Base-by-base conservation (phyloP, 208 protist species). In the Angomonas deanei region DNA sequence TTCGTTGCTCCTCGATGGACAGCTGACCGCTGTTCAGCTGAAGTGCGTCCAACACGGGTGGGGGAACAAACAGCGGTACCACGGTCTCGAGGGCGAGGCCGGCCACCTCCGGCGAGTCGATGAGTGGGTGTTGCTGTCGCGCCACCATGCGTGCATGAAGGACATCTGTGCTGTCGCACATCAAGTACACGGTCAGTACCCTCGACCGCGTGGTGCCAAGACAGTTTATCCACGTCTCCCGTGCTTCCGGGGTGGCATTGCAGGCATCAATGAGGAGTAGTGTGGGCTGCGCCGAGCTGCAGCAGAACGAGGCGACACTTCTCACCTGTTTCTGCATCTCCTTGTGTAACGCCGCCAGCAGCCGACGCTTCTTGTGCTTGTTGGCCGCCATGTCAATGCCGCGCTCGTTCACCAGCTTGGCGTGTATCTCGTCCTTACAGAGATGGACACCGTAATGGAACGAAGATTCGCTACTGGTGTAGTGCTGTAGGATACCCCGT, bases 251-350 rank as follows among this genome's bases (percentile, higher is more conserved):
- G 1, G 80, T 84, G 0, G 74, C 78, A 50, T 96, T 79, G 58
- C 89, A 96, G n/a, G 82, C 89, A 55, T 96, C 89, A 4, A 91
- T 54, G 6, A 96, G 53, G 8, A 96, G 60, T 23, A 93, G 54
- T 2, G 70, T 83, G 23, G 52, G 19, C 42, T 48, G 32, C 36
- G 33, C 24, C 13, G 24, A 38, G 42, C 61, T 59, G 1, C 50
- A 47, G 30, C 39, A 66, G 28, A 65, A 71, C 15, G 30, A 33
- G 21, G 64, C 59, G n/a, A 78, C 67, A 32, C 65, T 65, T 31
- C 46, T 33, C 59, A 85, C 21, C 5, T 48, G 46, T n/a, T 26
- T 17, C 28, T 61, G 61, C 15, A 80, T 24, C 3, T 28, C 60
- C 23, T 81, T 64, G 58, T 84, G 82, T 19, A 86, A 64, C 26